Conservation (phyloP, 169 alveolate genomes). For the Besnoitia besnoiti region DNA sequence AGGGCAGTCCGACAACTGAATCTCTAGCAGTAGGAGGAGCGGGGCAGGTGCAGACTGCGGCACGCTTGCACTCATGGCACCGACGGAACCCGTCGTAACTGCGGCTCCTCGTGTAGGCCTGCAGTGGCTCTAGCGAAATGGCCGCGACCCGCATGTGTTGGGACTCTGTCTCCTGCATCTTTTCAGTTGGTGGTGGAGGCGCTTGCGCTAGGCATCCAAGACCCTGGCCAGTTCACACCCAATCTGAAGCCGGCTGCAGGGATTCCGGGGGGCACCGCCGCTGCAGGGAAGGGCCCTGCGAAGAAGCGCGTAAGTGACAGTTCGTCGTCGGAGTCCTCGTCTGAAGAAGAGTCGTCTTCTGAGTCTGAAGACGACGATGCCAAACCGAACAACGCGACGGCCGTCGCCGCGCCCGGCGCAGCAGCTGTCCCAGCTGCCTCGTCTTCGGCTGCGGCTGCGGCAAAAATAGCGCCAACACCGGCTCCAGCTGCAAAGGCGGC, state of each 20-base stretch:
- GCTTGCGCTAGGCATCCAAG: not conserved
- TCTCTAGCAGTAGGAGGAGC: no score
- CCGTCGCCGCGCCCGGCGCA: not conserved
- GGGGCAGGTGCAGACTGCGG: no score
- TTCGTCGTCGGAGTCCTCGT: not conserved
- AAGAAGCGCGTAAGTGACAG: not conserved
- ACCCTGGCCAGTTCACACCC: not conserved
- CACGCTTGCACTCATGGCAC: no score
- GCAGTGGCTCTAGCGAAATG: no score
- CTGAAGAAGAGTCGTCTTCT: conserved; percentile 20
- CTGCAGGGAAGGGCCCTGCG: not conserved
- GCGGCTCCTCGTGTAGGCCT: no score
- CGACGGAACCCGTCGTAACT: no score
- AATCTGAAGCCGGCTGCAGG: not conserved
- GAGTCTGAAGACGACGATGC: not conserved
- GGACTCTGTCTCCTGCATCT: no score
- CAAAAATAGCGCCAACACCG: not conserved
- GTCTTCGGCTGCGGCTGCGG: not conserved
- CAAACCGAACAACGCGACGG: not conserved
- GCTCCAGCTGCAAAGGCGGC: no score
- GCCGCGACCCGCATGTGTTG: no score
- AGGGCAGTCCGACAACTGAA: no score
- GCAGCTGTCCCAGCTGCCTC: not conserved
- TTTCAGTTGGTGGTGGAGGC: conserved; percentile 6
- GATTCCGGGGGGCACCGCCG: not conserved